Base-by-base conservation (phyloP, 345 rosid genomes). In the Arabis alpina region DNA sequence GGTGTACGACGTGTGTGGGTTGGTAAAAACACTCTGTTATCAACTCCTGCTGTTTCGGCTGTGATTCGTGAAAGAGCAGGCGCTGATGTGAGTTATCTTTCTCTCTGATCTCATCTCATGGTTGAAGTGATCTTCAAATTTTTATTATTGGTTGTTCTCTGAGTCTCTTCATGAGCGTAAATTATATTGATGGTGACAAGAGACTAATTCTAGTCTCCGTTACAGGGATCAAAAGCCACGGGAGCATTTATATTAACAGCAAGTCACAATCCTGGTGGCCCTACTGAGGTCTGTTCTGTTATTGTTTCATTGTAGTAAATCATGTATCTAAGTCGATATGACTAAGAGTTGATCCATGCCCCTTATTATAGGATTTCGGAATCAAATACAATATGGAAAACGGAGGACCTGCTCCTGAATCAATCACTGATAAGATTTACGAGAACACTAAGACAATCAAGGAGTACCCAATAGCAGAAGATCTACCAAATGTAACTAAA, bases 341-440 rank as follows among this genome's bases (percentile, higher is more conserved):
- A 19, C 23, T 19, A 67, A 74, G 44, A 54, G 30, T 54, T 45
- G 24, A 16, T 55, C 37, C 27, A 23, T 62, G 12, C 14, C 34
- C 10, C 6, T 44, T 59, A 9, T 62, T 36, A 27, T 84, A 92
- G 99, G 98, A 95, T 80, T 95, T 95, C 84, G 99, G 98, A 68
- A 92, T 92, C 81, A 95, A 95, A 83, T 95, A 95, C 82, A 95
- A 95, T 83, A 95, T 95, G 99, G 99, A 85, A 79, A 95, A 90
- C 62, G 99, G 99, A 75, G 99, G 99, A 68, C 99, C 98, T 76
- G 98, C 99, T 74, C 98, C 98, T 3, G 98, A 95, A 84, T 91
- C 84, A 45, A 86, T 95, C 73, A 95, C 98, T 32, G 89, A 95
- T 71, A 88, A 88, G 84, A 95, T 95, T 59, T 95, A 82, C 82